Evolutionary conservation across 2,329 filamentous ascomycete species (phyloP).

Genomic region (Fusarium sp.): DNA sequence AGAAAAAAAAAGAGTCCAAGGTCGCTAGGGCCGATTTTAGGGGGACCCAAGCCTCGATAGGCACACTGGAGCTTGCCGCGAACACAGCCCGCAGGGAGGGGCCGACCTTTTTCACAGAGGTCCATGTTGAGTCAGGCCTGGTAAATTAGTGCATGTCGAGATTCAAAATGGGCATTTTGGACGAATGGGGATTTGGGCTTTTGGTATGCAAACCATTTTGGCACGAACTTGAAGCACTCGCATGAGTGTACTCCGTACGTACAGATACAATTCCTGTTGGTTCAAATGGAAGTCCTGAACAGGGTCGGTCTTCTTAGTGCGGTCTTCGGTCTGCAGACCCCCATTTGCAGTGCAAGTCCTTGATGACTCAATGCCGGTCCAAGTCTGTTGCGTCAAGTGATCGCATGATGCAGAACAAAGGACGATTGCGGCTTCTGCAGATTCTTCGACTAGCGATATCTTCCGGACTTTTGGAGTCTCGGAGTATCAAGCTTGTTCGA

Average conservation of each 20-base stretch:
- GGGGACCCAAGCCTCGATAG: slow-evolving; percentile 42
- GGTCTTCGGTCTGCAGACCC: slow-evolving; percentile 1
- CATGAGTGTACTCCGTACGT: slow-evolving; percentile 16
- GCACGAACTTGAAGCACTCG: slow-evolving; percentile 27
- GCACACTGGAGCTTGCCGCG: slow-evolving; percentile 7
- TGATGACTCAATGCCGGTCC: slow-evolving; percentile 47
- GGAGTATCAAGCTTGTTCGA: neutral
- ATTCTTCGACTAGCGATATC: slow-evolving; percentile 2
- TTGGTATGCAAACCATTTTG: slow-evolving; percentile 34
- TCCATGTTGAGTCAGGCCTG: slow-evolving; percentile 13
- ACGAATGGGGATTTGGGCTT: neutral
- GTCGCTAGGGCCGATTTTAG: neutral
- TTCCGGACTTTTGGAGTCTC: neutral
- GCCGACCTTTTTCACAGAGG: neutral
- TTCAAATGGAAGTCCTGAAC: slow-evolving; percentile 20
- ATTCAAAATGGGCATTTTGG: neutral
- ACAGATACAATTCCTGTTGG: neutral
- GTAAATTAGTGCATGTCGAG: neutral
- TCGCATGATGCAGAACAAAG: slow-evolving; percentile 40
- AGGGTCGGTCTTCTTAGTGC: neutral
- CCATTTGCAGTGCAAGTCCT: slow-evolving; percentile 13
- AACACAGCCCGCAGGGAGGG: slow-evolving; percentile 33
- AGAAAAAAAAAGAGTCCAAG: neutral
- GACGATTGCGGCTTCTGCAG: slow-evolving; percentile 2
- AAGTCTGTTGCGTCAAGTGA: slow-evolving; percentile 8